These are phyloP conservation scores for Syzygium aqueum DNA, from an alignment of 345 rosid species.

Conservation along the genomic window DNA sequence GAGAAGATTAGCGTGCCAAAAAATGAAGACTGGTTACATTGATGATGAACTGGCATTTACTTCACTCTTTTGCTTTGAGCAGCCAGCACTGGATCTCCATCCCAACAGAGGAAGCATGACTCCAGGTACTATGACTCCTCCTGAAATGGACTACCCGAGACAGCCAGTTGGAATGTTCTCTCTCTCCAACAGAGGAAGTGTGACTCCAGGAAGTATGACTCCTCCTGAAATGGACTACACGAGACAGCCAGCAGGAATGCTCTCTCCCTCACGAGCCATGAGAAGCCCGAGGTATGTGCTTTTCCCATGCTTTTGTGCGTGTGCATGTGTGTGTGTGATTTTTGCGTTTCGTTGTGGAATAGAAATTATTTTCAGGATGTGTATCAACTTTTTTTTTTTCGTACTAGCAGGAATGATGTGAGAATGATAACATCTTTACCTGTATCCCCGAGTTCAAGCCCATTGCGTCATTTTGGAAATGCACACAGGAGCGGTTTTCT, in stretches of 20 bases:
- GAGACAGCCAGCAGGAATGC: constrained; percentile 21
- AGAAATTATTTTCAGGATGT: background rate
- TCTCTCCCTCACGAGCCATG: constrained; percentile 23
- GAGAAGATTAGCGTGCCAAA: background rate
- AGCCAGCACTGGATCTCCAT: constrained; percentile 64
- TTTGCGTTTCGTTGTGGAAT: background rate
- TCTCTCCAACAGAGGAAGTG: constrained; percentile 32
- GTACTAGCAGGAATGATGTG: constrained; percentile 46
- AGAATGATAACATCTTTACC: constrained; percentile 76
- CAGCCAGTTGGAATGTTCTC: constrained; percentile 25
- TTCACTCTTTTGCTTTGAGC: constrained; percentile 14
- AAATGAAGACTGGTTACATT: background rate
- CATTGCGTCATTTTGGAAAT: constrained; percentile 54
- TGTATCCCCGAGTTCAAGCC: constrained; percentile 90
- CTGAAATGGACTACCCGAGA: constrained; percentile 39
- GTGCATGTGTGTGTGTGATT: background rate
- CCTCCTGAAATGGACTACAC: constrained; percentile 39
- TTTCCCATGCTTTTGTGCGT: background rate
- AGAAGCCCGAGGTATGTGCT: constrained; percentile 50
- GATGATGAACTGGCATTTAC: background rate
- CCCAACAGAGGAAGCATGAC: constrained; percentile 33
- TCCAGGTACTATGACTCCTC: background rate
- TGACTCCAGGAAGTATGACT: background rate
- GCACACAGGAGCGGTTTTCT: constrained; percentile 58
- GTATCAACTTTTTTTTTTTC: background rate